A percentile compares a stretch with the other conserved stretches of the same genome.
Evolutionary conservation across 2,329 filamentous ascomycete genomes (phyloP).

Genomic region (Sporothrix luriei): DNA sequence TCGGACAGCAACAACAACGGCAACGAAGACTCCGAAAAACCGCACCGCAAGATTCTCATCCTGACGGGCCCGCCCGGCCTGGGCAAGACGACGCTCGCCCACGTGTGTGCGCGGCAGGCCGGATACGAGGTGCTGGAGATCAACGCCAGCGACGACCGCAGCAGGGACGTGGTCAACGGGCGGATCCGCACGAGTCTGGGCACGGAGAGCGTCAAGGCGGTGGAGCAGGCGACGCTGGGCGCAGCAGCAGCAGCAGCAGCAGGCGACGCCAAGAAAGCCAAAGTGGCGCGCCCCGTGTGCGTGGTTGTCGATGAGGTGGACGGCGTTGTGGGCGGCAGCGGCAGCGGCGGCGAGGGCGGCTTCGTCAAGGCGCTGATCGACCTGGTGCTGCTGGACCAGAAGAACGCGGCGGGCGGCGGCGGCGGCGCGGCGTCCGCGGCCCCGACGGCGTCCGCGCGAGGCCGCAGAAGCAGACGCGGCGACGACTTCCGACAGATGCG

Average conservation of each 20-base stretch:
- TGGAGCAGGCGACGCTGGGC: constrained; percentile 56
- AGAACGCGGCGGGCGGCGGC: no score
- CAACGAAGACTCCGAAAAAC: constrained; percentile 64
- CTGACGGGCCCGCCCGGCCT: constrained; percentile 89
- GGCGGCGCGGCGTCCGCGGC: constrained; percentile 40
- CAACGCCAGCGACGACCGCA: constrained; percentile 95
- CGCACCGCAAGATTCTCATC: constrained; percentile 84
- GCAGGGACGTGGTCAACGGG: constrained; percentile 83
- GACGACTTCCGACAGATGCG: constrained; percentile 86
- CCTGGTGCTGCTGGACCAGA: constrained; percentile 81
- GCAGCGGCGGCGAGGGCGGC: constrained; percentile 79
- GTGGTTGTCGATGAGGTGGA: constrained; percentile 97
- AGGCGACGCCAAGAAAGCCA: constrained; percentile 49
- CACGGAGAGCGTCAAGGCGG: constrained; percentile 87
- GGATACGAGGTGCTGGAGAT: constrained; percentile 97
- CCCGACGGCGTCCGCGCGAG: constrained; percentile 27
- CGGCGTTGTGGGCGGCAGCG: constrained; percentile 81
- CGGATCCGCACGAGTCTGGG: constrained; percentile 88
- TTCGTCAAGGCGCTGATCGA: constrained; percentile 96
- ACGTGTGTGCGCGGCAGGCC: constrained; percentile 92
- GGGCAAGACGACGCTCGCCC: constrained; percentile 93
- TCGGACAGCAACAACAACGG: neutral
- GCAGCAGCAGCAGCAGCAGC: neutral
- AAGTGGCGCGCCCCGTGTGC: constrained; percentile 82
- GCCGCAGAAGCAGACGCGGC: constrained; percentile 52